Conservation (phyloP, 2,329 filamentous ascomycete species). For the Sarocladium strictum region DNA sequence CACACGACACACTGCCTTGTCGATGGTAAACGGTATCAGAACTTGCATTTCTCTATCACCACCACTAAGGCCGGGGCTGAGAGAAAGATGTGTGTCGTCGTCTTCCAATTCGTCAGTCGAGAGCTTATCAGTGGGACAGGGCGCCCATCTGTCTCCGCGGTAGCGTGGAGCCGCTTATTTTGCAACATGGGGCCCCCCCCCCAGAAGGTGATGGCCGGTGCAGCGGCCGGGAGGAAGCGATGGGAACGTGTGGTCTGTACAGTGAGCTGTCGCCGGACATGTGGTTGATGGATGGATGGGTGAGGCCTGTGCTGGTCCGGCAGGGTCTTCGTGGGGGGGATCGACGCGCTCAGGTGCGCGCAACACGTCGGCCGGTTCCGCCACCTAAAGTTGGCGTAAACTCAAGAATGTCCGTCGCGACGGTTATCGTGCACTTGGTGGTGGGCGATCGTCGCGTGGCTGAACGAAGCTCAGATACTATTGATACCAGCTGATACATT, state of each 20-base stretch:
- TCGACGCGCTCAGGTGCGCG: neutral
- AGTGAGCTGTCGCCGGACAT: no score
- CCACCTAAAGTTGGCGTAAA: no score
- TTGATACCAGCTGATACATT: no score
- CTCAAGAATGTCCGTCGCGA: no score
- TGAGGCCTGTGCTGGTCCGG: neutral
- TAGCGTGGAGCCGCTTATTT: neutral
- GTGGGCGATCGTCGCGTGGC: no score
- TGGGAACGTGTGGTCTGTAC: neutral
- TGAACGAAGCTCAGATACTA: no score
- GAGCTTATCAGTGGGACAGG: conserved; percentile 7
- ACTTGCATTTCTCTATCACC: neutral
- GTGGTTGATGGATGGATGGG: neutral
- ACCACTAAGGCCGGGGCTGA: neutral
- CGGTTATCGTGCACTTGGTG: no score
- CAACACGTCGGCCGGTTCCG: neutral
- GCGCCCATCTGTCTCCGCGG: neutral
- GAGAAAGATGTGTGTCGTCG: conserved; percentile 1
- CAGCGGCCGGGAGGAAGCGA: neutral
- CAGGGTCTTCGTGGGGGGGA: neutral
- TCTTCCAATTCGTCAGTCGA: neutral
- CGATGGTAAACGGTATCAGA: neutral
- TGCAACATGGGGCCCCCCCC: no score
- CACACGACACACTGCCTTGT: neutral
- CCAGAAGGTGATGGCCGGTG: neutral